Conservation (phyloP, 371 early-diverging fungal genomes). For the Polyrhizophydium stewartii region DNA sequence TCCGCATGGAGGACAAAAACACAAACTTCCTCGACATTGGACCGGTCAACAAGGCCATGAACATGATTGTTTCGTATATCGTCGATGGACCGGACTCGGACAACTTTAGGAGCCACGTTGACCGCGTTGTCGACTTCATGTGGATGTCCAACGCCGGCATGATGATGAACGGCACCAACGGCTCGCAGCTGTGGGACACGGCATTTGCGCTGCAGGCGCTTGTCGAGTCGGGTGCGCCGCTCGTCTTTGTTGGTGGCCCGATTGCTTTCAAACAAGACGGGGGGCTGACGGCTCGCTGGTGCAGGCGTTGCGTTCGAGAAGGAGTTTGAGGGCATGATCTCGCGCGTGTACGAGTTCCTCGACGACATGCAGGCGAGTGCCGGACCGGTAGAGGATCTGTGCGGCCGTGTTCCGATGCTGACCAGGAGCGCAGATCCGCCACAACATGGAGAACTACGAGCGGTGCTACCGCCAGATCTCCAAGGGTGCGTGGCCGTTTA, state of each 20-base stretch:
- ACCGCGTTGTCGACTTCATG: conserved; percentile 76
- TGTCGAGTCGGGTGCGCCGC: conserved; percentile 47
- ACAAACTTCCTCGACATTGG: conserved; percentile 85
- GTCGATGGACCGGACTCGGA: conserved; percentile 84
- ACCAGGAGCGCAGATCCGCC: conserved; percentile 53
- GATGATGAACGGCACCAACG: conserved; percentile 97
- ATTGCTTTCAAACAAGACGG: not conserved
- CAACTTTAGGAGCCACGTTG: conserved; percentile 69
- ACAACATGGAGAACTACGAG: conserved; percentile 60
- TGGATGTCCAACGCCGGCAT: conserved; percentile 79
- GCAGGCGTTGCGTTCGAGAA: conserved; percentile 61
- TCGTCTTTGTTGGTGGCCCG: not conserved
- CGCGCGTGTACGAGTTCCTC: conserved; percentile 72
- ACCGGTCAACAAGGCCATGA: conserved; percentile 91
- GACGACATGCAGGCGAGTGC: conserved; percentile 68
- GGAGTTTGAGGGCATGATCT: conserved; percentile 65
- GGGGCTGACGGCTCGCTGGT: not conserved
- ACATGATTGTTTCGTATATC: conserved; percentile 77
- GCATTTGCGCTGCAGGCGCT: conserved; percentile 82
- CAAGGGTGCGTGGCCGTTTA: conserved; percentile 96
- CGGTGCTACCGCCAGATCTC: conserved; percentile 76
- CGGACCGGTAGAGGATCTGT: too few species aligned
- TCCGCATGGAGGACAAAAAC: conserved; percentile 86
- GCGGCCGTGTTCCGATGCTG: too few species aligned
- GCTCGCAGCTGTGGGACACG: conserved; percentile 96